Evolutionary conservation across 805 yeast genomes (phyloP), one percentile per base, ranked within the genome.

Genomic region (Wickerhamiella kurtzmanii): DNA sequence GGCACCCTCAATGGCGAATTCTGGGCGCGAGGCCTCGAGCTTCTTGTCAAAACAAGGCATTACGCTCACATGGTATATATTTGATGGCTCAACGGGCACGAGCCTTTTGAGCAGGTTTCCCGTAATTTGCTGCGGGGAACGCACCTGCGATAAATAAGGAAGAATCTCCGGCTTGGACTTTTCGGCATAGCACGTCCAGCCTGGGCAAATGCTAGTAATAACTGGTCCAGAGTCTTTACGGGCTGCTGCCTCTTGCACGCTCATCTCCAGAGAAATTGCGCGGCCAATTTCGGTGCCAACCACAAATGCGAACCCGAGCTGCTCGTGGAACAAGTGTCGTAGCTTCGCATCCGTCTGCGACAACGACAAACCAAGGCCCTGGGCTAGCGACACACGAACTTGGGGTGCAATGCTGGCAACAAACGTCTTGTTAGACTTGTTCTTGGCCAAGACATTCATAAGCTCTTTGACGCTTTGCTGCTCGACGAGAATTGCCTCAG

Each of bases 41-140:
- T 92, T 92, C 65, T 92, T 92, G 63, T 92, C 98, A 62, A 92
- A 92, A 57, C 97, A 89, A 1, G 98, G 97, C 97, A 89, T 89
- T 18, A 92, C 69, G 5, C 92, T 75, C 46, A 92, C 64, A 61
- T 89, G 96, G 59, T 85, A 92, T 0, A 87, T 65, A 2, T 73
- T 56, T 0, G 66, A 59, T 13, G 56, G 47, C 4, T 53, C 21
- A 0, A 63, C 51, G 2, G 59, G 69, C n/a, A 49, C 48, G 11
- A 68, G 60, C 16, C 70, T 62, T 60, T 88, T 88, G 44, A 89
- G 62, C 19, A 88, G 54, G 17, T 77, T 68, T 0, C 97, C 97
- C 0, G 96, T 85, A 44, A 89, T 81, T 60, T 86, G 96, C 64
- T 89, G 97, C 3, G 97, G 94, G 0, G 95, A 84, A 58, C 85